Evolutionary conservation across 2,329 filamentous ascomycete species (phyloP).

Genomic region (Aureobasidium mangrovei): DNA sequence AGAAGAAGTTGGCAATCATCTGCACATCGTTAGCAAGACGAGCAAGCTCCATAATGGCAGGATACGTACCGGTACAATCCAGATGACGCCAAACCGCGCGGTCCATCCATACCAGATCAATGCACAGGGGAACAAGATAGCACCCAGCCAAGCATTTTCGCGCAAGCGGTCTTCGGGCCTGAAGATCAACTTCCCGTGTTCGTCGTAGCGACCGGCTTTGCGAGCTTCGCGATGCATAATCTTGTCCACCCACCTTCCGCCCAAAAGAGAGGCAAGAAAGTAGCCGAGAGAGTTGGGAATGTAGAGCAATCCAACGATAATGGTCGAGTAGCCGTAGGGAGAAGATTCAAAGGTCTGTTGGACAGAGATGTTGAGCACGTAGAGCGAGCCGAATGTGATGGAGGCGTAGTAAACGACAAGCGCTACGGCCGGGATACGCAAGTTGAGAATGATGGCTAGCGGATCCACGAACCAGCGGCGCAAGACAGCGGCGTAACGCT

Average conservation of each 20-base stretch:
- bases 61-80: conserved; percentile 47
- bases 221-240: conserved; percentile 72
- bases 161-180: conserved; percentile 73
- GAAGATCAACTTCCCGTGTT: conserved; percentile 55
- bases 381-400: conserved; percentile 67
- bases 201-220: conserved; percentile 60
- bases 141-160: conserved; percentile 72
- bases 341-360: conserved; percentile 57
- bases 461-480: conserved; percentile 63
- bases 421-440: conserved; percentile 65
- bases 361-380: conserved; percentile 68
- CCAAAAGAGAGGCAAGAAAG: conserved; percentile 56
- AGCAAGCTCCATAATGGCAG: neutral
- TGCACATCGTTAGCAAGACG: conserved; percentile 19
- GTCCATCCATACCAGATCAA: conserved; percentile 74
- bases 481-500: conserved; percentile 43
- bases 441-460: conserved; percentile 58
- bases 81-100: conserved; percentile 52
- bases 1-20: conserved; percentile 38
- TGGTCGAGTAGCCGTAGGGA: conserved; percentile 60
- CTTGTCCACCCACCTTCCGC: conserved; percentile 67
- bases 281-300: conserved; percentile 70
- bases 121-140: conserved; percentile 59
- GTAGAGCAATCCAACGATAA: conserved; percentile 67
- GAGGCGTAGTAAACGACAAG: conserved; percentile 66